Percentiles rank a stretch among this genome's conserved stretches.
Evolutionary conservation across 768 basidiomycete genomes (phyloP).

Genomic region (Pisolithus microcarpus): DNA sequence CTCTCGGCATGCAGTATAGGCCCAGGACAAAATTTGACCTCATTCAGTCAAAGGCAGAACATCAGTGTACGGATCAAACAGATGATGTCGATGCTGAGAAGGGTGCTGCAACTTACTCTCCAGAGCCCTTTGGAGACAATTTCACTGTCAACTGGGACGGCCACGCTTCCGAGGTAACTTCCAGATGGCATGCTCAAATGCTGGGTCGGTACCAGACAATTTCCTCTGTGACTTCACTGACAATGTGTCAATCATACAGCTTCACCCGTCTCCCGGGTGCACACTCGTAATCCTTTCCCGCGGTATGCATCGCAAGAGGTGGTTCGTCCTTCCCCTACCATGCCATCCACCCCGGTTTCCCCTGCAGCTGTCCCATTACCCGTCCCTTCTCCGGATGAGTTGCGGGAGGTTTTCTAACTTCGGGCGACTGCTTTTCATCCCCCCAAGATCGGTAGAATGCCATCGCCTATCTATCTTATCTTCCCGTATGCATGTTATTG

Average conservation of each 20-base stretch:
- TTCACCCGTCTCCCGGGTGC: slow-evolving; percentile 73
- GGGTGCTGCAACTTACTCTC: slow-evolving; percentile 19
- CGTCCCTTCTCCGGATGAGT: slow-evolving; percentile 60
- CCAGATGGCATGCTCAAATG: slow-evolving; percentile 28
- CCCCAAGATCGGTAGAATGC: neutral
- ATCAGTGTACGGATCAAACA: neutral
- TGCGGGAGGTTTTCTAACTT: slow-evolving; percentile 36
- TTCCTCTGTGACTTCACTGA: slow-evolving; percentile 4
- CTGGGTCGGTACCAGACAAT: slow-evolving; percentile 16
- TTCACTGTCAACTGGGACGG: slow-evolving; percentile 30
- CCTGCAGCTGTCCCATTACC: slow-evolving; percentile 63
- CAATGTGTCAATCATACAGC: slow-evolving; percentile 31
- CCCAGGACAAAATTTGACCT: slow-evolving; percentile 25
- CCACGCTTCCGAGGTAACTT: slow-evolving; percentile 25
- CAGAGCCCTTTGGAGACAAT: slow-evolving; percentile 24
- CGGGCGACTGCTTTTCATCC: neutral
- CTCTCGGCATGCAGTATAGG: slow-evolving; percentile 29
- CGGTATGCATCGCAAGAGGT: slow-evolving; percentile 48
- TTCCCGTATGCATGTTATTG: slow-evolving; percentile 4
- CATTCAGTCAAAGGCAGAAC: slow-evolving; percentile 17
- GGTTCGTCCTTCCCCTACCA: slow-evolving; percentile 26
- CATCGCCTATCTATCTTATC: slow-evolving; percentile 6
- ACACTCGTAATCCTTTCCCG: slow-evolving; percentile 74
- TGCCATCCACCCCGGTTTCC: slow-evolving; percentile 29
- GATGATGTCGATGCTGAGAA: slow-evolving; percentile 21